Evolutionary conservation across 768 basidiomycete species (phyloP).

Genomic region (Sporobolomyces roseus): DNA sequence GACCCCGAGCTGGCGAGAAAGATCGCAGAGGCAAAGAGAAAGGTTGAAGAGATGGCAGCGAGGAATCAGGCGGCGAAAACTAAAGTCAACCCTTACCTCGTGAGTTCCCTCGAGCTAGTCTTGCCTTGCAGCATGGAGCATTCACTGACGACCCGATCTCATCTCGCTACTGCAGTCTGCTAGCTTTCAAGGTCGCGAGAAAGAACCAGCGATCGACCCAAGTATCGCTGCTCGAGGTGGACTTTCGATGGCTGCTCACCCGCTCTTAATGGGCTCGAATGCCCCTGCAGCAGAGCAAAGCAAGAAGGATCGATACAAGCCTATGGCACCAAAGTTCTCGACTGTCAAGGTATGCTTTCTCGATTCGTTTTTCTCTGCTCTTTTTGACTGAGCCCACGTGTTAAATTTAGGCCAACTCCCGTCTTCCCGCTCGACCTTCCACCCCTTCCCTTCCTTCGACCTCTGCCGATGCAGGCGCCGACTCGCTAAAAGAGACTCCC

Average conservation of each 20-base stretch:
- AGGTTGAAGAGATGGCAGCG: slow-evolving; percentile 76
- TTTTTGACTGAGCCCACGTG: not conserved
- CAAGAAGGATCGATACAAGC: slow-evolving; percentile 83
- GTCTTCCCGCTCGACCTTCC: slow-evolving; percentile 62
- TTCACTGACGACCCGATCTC: no score
- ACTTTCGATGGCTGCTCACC: slow-evolving; percentile 85
- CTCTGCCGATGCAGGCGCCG: slow-evolving; percentile 45
- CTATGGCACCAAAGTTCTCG: slow-evolving; percentile 98
- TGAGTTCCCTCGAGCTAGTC: slow-evolving; percentile 47
- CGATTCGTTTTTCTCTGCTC: not conserved
- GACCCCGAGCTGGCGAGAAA: slow-evolving; percentile 65
- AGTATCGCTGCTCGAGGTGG: slow-evolving; percentile 73
- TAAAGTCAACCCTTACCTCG: slow-evolving; percentile 86
- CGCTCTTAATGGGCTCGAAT: slow-evolving; percentile 69
- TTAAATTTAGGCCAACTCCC: slow-evolving; percentile 62
- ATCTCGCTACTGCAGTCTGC: slow-evolving; percentile 40
- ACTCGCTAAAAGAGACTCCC: slow-evolving; percentile 42
- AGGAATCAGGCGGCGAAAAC: slow-evolving; percentile 57
- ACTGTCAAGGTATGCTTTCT: slow-evolving; percentile 67
- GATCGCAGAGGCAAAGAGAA: slow-evolving; percentile 78
- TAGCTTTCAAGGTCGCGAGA: slow-evolving; percentile 29
- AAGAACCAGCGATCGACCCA: slow-evolving; percentile 52
- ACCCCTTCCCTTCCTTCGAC: slow-evolving; percentile 45
- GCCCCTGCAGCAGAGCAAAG: slow-evolving; percentile 60
- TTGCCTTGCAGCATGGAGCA: not conserved